Base-by-base conservation (phyloP, 164 flowering plant genomes). In the Umbilicus rupestris region DNA sequence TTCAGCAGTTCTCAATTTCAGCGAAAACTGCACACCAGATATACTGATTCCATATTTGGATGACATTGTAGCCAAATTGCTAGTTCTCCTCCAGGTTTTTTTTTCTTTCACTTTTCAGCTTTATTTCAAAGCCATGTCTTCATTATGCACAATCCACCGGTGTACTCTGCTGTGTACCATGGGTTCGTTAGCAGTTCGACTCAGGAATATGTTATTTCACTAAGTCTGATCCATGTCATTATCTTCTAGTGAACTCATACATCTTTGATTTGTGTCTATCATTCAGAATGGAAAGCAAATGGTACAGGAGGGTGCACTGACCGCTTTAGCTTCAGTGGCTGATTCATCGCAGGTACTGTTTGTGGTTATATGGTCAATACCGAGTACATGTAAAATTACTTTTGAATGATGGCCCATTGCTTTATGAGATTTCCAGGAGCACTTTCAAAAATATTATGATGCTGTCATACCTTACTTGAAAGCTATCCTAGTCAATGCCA, bases 221-320 rank as follows among this genome's bases (percentile, higher is more conserved):
- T 6, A 41, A 9, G 44, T 41, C 10, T 41, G 44, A 41, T 9
- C 44, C 44, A 3, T 41, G 16, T 41, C 6, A 41, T 41, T 6
- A 41, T 41, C 15, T 41, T 9, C 7, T 35, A 35, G 37, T 5
- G 4, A 35, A 35, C 37, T 35, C 7, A 35, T 7, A 35, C 7
- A 35, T 35, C 12, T 41, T 41, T 14, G 15, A 6, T 14, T 41
- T 41, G 44, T 10, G 16, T 41, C 44, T 41, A 9, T 41, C 44
- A 41, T 41, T 41, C 12, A 94, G 99, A 94, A 91, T 79, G 92
- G 96, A 29, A 91, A 91, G 69, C 95, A 91, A 85, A 87, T 94
- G 97, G 99, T 94, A 47, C 99, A 94, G 80, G 99, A 94, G 77
- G 99, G 99, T 20, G 96, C 99, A 22, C 79, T 94, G 81, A 91